phyloP scores from a whole-genome alignment of 805 yeast species.

The Kazachstania taianensis region DNA sequence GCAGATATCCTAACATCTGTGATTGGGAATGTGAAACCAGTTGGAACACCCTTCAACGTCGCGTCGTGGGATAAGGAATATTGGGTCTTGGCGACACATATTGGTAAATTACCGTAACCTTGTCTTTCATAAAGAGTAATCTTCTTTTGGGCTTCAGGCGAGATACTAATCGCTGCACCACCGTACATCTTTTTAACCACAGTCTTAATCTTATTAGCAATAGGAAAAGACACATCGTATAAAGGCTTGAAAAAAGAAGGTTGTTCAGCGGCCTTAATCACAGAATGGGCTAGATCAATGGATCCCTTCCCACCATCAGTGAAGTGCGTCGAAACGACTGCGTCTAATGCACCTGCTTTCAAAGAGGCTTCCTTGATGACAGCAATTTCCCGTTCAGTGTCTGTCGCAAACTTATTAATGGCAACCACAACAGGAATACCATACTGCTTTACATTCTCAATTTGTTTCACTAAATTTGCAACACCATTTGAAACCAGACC shows the following conservation, averaged over 20 bases:
- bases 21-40: conserved; percentile 87
- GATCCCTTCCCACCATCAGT: conserved; percentile 94
- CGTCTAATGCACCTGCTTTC: conserved; percentile 88
- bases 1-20: conserved; percentile 89
- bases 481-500: conserved; percentile 72
- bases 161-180: conserved; percentile 72
- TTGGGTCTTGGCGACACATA: conserved; percentile 96
- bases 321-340: conserved; percentile 89
- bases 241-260: conserved; percentile 48
- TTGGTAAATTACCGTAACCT: conserved; percentile 85
- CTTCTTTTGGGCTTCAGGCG: conserved; percentile 71
- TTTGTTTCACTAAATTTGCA: conserved; percentile 84
- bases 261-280: conserved; percentile 53
- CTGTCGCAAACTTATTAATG: conserved; percentile 77
- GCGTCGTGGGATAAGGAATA: conserved; percentile 94
- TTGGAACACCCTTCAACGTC: conserved; percentile 85
- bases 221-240: conserved; percentile 58
- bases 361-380: conserved; percentile 71
- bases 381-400: conserved; percentile 69
- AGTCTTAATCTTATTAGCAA: conserved; percentile 67
- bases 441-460: conserved; percentile 70
- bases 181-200: conserved; percentile 91
- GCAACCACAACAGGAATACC: conserved; percentile 94
- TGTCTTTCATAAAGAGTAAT: conserved; percentile 73
- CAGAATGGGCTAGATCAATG: conserved; percentile 70